phyloP scores from a whole-genome alignment of 805 yeast species.

The Ogataea wickerhamii region DNA sequence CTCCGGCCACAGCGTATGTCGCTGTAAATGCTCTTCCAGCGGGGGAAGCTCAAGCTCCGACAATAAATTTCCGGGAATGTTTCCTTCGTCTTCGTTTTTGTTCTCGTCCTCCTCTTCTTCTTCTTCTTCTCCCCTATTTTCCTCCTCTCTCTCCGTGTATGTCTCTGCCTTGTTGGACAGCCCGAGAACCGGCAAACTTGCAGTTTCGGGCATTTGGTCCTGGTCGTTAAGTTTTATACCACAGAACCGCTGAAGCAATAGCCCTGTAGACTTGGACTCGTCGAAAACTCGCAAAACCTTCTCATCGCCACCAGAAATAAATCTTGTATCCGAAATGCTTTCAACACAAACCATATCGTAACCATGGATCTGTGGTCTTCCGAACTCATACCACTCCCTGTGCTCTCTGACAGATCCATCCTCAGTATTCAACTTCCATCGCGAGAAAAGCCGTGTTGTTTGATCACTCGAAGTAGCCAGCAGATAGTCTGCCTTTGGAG shows the following conservation, averaged over 20 bases:
- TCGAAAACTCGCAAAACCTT: slow-evolving; percentile 86
- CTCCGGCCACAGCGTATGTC: slow-evolving; percentile 94
- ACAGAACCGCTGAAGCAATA: slow-evolving; percentile 53
- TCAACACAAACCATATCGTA: slow-evolving; percentile 88
- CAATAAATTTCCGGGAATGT: slow-evolving; percentile 46
- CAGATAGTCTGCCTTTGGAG: slow-evolving; percentile 59
- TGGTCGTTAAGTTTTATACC: slow-evolving; percentile 32
- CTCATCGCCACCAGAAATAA: slow-evolving; percentile 95
- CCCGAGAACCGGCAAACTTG: slow-evolving; percentile 89
- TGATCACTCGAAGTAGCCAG: slow-evolving; percentile 86
- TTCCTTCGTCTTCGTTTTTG: slow-evolving; percentile 28
- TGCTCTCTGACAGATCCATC: slow-evolving; percentile 30
- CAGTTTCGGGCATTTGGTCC: slow-evolving; percentile 67
- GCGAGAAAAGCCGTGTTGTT: slow-evolving; percentile 81
- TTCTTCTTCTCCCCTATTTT: slow-evolving; percentile 37
- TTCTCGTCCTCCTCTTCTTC: slow-evolving; percentile 41
- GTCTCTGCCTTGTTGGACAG: slow-evolving; percentile 84
- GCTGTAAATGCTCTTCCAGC: slow-evolving; percentile 83
- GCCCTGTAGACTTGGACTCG: slow-evolving; percentile 76
- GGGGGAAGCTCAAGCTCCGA: slow-evolving; percentile 59
- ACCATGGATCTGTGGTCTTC: slow-evolving; percentile 98
- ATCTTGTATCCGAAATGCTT: slow-evolving; percentile 54
- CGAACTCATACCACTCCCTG: slow-evolving; percentile 80
- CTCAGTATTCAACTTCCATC: slow-evolving; percentile 41
- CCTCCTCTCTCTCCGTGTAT: slow-evolving; percentile 18